phyloP scores from a whole-genome alignment of 257 asterid genomes.

The Primulina huaijiensis region DNA sequence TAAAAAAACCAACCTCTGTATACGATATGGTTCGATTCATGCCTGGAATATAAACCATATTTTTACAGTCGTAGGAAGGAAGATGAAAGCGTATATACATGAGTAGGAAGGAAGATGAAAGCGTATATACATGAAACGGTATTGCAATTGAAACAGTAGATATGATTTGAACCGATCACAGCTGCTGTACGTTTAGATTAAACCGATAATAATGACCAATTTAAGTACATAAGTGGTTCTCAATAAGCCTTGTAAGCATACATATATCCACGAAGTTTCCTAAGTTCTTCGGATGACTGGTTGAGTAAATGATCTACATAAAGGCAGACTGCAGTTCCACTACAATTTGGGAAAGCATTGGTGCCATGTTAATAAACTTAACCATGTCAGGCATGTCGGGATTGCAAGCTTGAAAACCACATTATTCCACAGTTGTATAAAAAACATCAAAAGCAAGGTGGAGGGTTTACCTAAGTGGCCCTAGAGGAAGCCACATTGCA shows the following conservation, averaged over 20 bases:
- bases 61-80: background rate
- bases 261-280: slow-evolving; percentile 87
- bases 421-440: background rate
- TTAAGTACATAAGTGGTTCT: slow-evolving; percentile 4
- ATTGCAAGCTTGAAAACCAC: background rate
- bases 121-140: background rate
- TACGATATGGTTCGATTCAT: background rate
- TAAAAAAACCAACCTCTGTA: no score
- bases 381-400: background rate
- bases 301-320: slow-evolving; percentile 70
- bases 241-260: slow-evolving; percentile 73
- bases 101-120: background rate
- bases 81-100: background rate
- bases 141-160: background rate
- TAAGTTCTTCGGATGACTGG: slow-evolving; percentile 73
- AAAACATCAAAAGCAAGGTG: slow-evolving; percentile 1
- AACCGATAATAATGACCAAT: background rate
- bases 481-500: slow-evolving; percentile 74
- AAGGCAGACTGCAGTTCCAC: slow-evolving; percentile 71
- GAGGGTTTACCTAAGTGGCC: slow-evolving; percentile 63
- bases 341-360: slow-evolving; percentile 29
- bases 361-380: slow-evolving; percentile 18
- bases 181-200: no score
- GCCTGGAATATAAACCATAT: background rate
- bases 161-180: no score